Percentiles rank a stretch among this genome's conserved stretches.
Conservation (phyloP, 441 rosid species). For the Populus hybrid region DNA sequence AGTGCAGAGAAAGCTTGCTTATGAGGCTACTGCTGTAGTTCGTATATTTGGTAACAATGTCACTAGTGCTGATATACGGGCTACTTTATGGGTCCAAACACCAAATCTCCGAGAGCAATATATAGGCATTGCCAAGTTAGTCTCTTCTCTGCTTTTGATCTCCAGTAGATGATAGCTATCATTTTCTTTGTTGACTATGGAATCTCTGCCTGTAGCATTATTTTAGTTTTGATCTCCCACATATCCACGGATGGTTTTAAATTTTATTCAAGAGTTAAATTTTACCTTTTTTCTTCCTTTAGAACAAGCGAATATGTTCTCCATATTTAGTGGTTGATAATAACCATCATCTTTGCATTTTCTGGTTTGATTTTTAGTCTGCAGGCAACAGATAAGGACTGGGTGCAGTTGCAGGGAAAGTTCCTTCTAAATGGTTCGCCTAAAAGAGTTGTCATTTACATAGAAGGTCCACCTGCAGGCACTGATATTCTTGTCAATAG, state of each 20-base stretch:
- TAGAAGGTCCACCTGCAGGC: slow-evolving; percentile 95
- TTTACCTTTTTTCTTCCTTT: background rate
- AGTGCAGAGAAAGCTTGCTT: slow-evolving; percentile 67
- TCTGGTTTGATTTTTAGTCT: slow-evolving; percentile 35
- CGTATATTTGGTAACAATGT: slow-evolving; percentile 64
- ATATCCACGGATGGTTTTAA: background rate
- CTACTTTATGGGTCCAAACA: slow-evolving; percentile 75
- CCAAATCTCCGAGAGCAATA: slow-evolving; percentile 74
- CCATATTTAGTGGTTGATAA: background rate
- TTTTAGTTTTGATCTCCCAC: background rate
- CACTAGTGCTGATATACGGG: slow-evolving; percentile 51
- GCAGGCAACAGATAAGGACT: slow-evolving; percentile 73
- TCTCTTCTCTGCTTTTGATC: slow-evolving; percentile 8
- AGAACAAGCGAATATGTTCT: background rate
- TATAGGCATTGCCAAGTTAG: slow-evolving; percentile 67
- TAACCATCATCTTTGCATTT: background rate
- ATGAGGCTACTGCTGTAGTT: slow-evolving; percentile 59
- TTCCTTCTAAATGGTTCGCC: slow-evolving; percentile 76
- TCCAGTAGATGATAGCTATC: background rate
- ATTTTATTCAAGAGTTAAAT: background rate
- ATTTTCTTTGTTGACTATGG: background rate
- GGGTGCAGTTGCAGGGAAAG: slow-evolving; percentile 78
- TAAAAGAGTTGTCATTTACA: slow-evolving; percentile 50
- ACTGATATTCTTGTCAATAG: slow-evolving; percentile 72
- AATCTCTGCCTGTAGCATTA: background rate